Base-by-base conservation (phyloP, 768 basidiomycete species). In the Tulasnella sp. region DNA sequence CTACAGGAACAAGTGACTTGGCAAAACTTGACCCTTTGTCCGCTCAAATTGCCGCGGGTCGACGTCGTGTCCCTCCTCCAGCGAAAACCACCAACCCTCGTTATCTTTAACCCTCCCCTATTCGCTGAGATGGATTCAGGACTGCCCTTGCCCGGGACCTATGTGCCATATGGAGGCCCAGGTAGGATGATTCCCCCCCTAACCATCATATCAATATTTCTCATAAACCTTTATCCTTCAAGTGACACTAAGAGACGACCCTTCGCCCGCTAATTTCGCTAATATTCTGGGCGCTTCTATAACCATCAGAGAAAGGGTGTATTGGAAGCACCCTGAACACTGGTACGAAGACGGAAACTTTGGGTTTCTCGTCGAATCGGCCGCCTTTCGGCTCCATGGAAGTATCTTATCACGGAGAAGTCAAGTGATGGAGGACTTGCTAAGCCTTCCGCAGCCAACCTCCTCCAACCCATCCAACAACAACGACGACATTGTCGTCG, bases 261-360 rank as follows among this genome's bases (percentile, higher is more conserved):
- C 42, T 7, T 14, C 42, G 10, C 42, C 6, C 42, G 14, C 14
- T 7, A 44, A 44, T 44, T 7, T 10, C 16, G 2, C 42, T 10
- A 44, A 44, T 44, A 7, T 44, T 44, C 42, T 44, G 42, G 42
- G 42, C 8, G 10, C 14, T 12, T 12, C 42, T 44, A 1, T 58
- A 2, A 58, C 56, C 24, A 58, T 58, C 4, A 31, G 21, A 1
- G 56, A 12, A 24, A 58, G 2, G 12, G 27, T 31, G 62, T 68
- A 68, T 34, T 68, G 31, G 12, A 68, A 68, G 14, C 39, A 52
- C n/a, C 75, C 46, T 21, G 21, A 27, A 4, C 44, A 76, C 75
- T 52, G n/a, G 18, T 76, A 31, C 31, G n/a, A 76, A 58, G 42
- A 76, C 34, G 75, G 75, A 12, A 52, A 31, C 27, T n/a, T 76